Conservation (phyloP, 2,329 filamentous ascomycete genomes). For the Calonectria hongkongensis region DNA sequence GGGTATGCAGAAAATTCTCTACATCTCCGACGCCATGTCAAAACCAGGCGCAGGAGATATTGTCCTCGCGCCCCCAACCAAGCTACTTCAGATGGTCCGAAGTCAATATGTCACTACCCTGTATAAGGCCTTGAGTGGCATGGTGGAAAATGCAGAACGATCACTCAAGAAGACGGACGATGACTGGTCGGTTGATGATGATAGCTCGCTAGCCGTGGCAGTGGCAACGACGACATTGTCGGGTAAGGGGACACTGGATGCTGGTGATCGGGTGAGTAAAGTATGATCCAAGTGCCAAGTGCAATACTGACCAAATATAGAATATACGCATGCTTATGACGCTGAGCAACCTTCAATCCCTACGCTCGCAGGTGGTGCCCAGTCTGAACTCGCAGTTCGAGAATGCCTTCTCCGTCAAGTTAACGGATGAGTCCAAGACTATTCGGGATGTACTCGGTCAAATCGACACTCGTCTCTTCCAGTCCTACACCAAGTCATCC, state of each 20-base stretch:
- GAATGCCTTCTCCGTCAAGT: constrained; percentile 92
- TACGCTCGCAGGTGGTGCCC: constrained; percentile 88
- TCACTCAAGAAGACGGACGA: constrained; percentile 79
- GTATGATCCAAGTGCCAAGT: background rate
- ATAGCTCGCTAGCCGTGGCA: constrained; percentile 62
- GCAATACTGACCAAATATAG: constrained; percentile 67
- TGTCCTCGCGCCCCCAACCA: constrained; percentile 88
- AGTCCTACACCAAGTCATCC: constrained; percentile 90
- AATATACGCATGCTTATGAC: constrained; percentile 96
- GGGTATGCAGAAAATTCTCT: constrained; percentile 96
- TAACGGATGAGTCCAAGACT: constrained; percentile 94
- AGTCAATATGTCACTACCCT: constrained; percentile 94
- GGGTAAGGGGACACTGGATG: constrained; percentile 70
- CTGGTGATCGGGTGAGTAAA: constrained; percentile 72
- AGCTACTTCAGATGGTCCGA: constrained; percentile 92
- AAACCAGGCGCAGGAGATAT: constrained; percentile 85
- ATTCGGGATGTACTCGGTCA: constrained; percentile 93
- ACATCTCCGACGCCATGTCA: constrained; percentile 88
- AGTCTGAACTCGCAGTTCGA: constrained; percentile 95
- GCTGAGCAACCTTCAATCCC: constrained; percentile 90
- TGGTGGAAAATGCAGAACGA: constrained; percentile 96
- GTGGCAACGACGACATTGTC: constrained; percentile 59
- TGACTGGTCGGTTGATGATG: constrained; percentile 73
- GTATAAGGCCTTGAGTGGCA: constrained; percentile 94
- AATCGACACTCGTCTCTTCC: constrained; percentile 93